Percentiles rank a stretch among this genome's conserved stretches.
phyloP scores from a whole-genome alignment of 1,139 yeast genomes.

The Sugiyamaella novakii region DNA sequence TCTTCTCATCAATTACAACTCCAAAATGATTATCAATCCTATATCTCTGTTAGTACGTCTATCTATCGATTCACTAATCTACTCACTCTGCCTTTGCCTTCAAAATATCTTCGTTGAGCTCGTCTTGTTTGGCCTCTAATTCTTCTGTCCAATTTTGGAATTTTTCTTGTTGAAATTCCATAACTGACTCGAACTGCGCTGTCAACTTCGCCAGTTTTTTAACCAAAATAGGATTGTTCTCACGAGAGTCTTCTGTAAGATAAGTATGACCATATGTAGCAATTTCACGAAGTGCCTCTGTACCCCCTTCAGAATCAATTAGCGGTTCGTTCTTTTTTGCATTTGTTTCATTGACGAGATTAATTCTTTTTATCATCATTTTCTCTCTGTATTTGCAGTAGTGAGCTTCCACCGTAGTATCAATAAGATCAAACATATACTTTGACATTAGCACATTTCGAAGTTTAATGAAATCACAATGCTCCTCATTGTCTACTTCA shows the following conservation, averaged over 20 bases:
- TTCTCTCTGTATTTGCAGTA: constrained; percentile 76
- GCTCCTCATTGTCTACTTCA: constrained; percentile 64
- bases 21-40: neutral
- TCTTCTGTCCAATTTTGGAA: constrained; percentile 69
- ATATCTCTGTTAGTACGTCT: neutral
- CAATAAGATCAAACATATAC: constrained; percentile 71
- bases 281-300: constrained; percentile 44
- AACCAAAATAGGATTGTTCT: constrained; percentile 53
- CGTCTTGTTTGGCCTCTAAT: constrained; percentile 57
- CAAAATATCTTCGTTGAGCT: constrained; percentile 36
- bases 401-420: constrained; percentile 79
- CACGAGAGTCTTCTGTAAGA: constrained; percentile 45
- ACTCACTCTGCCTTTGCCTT: constrained; percentile 17
- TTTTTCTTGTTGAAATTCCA: constrained; percentile 57
- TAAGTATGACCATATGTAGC: constrained; percentile 45
- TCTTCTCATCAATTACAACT: neutral
- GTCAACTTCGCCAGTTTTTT: constrained; percentile 52
- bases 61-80: too few relatives aligned
- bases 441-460: constrained; percentile 64
- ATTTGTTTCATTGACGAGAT: constrained; percentile 46
- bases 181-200: constrained; percentile 52
- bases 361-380: constrained; percentile 69
- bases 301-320: constrained; percentile 35
- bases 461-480: constrained; percentile 65
- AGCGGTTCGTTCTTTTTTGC: neutral